Base-by-base conservation (phyloP, 2,329 filamentous ascomycete species). In the Domatiomyces catenatus region DNA sequence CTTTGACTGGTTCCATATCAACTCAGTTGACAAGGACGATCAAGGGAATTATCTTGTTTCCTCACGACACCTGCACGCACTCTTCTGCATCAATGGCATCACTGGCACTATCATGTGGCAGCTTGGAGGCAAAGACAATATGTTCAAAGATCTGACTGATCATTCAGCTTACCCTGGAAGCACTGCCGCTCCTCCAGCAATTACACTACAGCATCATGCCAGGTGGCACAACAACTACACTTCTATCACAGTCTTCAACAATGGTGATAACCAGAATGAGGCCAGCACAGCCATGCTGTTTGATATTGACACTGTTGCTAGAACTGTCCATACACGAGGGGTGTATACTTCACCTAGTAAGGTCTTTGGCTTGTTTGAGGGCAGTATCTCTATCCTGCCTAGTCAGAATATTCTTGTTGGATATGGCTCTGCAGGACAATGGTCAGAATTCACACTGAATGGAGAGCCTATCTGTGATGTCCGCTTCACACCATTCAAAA, bases 1-100 rank as follows among this genome's bases (percentile, higher is more conserved):
- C 1, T 76, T 69, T 66, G 74, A 77, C 56, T 76, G 71, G 59
- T 75, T 76, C 61, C 74, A 76, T 59, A 71, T 77, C 59, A 76
- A 75, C 60, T 72, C 70, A 42, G 64, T 75, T 49, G 71, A 73
- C 58, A 75, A 75, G 60, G 71, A 74, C 53, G 53, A 57, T 1
- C 61, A 65, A 1, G 72, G 68, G 5, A 68, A 71, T 49, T 71
- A 67, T 42, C 59, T 70, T 2, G 59, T 74, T 39, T 74, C 69
- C 1, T 62, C 66, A 0, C 67, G 71, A 18, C 66, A 67, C 49
- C 60, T 66, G 24, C 61, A 63, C 20, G 63, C 65, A 42, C 58
- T 76, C 24, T 64, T 65, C 32, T 69, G 18, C 67, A 70, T 52
- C 64, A 70, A 43, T 64, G 70, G 48, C 67, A 69, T 17, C 2